Conservation (phyloP, 176 grass and related monocot genomes). For the Chloris gayana region DNA sequence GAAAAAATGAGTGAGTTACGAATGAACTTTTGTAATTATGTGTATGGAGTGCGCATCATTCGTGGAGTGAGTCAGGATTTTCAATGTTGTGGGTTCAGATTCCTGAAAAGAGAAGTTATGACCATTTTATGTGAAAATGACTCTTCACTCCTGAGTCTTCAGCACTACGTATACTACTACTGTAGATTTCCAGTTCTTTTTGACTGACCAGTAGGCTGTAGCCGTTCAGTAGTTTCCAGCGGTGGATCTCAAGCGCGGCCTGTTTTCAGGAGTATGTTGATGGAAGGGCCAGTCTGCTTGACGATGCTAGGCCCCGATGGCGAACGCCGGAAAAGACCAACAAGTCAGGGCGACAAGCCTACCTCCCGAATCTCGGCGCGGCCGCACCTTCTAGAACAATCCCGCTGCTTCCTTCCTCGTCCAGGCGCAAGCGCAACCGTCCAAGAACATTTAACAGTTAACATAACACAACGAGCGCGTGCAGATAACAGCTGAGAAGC, state of each 20-base stretch:
- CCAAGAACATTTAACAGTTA: background rate
- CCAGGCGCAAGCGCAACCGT: no score
- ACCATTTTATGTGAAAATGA: background rate
- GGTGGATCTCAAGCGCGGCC: no score
- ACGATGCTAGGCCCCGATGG: no score
- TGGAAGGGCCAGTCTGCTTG: no score
- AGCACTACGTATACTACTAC: no score
- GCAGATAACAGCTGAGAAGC: background rate
- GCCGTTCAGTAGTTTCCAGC: no score
- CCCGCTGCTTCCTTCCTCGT: constrained; percentile 3
- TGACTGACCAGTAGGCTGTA: no score
- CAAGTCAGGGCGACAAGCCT: no score
- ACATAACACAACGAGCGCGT: background rate
- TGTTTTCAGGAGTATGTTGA: no score
- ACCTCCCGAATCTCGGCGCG: background rate
- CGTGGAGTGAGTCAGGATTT: background rate
- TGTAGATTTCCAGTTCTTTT: background rate
- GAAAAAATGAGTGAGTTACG: background rate
- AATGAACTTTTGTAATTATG: background rate
- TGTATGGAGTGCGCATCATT: background rate
- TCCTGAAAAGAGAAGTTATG: background rate
- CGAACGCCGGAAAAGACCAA: no score
- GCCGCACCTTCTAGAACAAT: constrained; percentile 38
- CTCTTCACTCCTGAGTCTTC: background rate
- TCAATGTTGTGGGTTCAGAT: background rate